Percentiles rank a stretch among this genome's conserved stretches.
Evolutionary conservation across 1,139 yeast genomes (phyloP).

Genomic region (Debaryomyces coudertii): DNA sequence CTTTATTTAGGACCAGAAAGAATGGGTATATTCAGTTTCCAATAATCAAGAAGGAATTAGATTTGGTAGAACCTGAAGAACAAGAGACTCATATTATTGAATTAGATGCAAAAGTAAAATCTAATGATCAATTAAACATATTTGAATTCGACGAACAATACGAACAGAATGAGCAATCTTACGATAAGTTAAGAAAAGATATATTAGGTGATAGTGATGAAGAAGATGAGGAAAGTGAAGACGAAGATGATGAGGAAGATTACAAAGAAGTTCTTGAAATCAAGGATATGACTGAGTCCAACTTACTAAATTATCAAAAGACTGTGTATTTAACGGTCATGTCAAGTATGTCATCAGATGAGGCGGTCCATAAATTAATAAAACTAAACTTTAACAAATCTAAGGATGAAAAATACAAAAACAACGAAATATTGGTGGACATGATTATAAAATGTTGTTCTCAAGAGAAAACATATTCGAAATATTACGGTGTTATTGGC

Average conservation of each 20-base stretch:
- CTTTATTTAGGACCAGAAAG: conserved; percentile 54
- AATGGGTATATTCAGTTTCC: conserved; percentile 49
- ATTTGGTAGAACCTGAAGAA: conserved; percentile 69
- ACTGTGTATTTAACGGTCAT: conserved; percentile 79
- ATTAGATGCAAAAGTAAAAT: conserved; percentile 47
- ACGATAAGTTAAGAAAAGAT: conserved; percentile 25
- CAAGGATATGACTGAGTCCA: conserved; percentile 72
- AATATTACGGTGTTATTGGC: conserved; percentile 79
- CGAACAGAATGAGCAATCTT: conserved; percentile 50
- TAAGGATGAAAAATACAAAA: conserved; percentile 27
- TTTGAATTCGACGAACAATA: conserved; percentile 58
- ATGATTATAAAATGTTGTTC: conserved; percentile 83
- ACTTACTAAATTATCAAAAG: conserved; percentile 65
- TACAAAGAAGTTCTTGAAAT: conserved; percentile 27
- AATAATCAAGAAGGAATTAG: conserved; percentile 47
- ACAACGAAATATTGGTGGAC: conserved; percentile 55
- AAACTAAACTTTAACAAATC: conserved; percentile 46
- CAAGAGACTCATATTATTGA: conserved; percentile 60
- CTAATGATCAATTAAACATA: conserved; percentile 52
- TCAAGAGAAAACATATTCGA: conserved; percentile 86
- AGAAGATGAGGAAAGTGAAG: conserved; percentile 21
- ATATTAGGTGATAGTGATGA: conserved; percentile 23
- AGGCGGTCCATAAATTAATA: conserved; percentile 84
- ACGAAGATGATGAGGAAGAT: conserved; percentile 20
- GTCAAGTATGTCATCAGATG: conserved; percentile 94